Base-by-base conservation (phyloP, 768 basidiomycete species). In the Macrolepiota dolichaula region DNA sequence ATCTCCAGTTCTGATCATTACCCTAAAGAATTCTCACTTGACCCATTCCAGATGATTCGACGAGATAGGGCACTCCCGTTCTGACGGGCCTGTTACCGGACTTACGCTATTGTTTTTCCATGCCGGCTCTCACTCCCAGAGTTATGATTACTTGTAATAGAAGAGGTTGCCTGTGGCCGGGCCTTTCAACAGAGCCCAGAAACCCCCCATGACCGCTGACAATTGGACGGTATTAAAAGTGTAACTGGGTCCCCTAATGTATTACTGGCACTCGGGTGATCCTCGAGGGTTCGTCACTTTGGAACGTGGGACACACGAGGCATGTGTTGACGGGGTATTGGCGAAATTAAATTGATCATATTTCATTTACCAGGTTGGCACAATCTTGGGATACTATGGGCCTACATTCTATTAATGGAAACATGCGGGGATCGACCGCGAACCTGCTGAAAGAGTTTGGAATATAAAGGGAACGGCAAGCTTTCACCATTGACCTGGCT, bases 301-400 rank as follows among this genome's bases (percentile, higher is more conserved):
- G 38, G 19, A 59, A 59, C 50, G 51, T 60, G 59, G 59, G 37
- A 42, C 27, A 36, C 59, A 52, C 44, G 59, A 60, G 51, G 59
- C 42, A 12, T 17, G 42, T 36, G 40, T 22, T 53, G 51, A 60
- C 38, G 42, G 51, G 51, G 19, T 46, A 47, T 46, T 46, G 32
- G 59, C 59, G 59, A 60, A 53, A 60, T 60, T 25, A 60, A 57
- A 15, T n/a, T 42, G 51, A 36, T 53, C 40, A 60, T 9, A 29
- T 42, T 52, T 44, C 51, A 35, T 36, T 54, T 52, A 42, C 59
- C 42, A 44, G 51, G 32, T 52, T 47, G 15, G 51, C 27, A 35
- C 37, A 40, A 37, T 38, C 52, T 54, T 54, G 52, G 50, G 19
- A 42, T 52, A 44, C 35, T 32, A n/a, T 22, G 32, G 51, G 51